Percentiles rank a stretch among this genome's conserved stretches.
Conservation (phyloP, 2,329 filamentous ascomycete genomes). For the Trichoderma pleuroti region DNA sequence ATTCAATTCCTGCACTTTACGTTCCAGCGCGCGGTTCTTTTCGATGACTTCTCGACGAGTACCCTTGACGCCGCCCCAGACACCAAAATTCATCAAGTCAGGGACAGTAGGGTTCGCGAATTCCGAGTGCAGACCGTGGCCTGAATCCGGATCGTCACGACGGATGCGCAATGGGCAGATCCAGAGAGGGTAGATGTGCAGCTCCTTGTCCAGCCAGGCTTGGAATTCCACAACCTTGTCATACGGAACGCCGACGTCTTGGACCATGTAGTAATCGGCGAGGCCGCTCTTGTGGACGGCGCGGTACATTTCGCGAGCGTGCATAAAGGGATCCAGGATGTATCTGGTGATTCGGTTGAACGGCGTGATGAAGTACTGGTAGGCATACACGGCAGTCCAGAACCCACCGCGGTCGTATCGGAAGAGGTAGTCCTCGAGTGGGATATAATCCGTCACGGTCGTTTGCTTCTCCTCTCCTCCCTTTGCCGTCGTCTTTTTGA, state of each 20-base stretch:
- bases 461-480: neutral
- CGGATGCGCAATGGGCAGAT: slow-evolving; percentile 50
- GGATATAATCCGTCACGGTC: slow-evolving; percentile 51
- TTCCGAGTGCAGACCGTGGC: slow-evolving; percentile 46
- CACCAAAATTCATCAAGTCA: slow-evolving; percentile 57
- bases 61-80: slow-evolving; percentile 53
- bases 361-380: slow-evolving; percentile 60
- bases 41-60: slow-evolving; percentile 45
- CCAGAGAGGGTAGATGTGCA: slow-evolving; percentile 54
- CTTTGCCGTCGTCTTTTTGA: slow-evolving; percentile 23
- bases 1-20: slow-evolving; percentile 53
- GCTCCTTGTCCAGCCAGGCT: slow-evolving; percentile 44
- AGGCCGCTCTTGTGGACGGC: slow-evolving; percentile 61
- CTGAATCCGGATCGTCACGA: slow-evolving; percentile 39
- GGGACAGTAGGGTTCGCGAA: slow-evolving; percentile 39
- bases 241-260: slow-evolving; percentile 57
- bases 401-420: slow-evolving; percentile 68
- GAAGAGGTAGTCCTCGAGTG: slow-evolving; percentile 65
- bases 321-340: slow-evolving; percentile 59
- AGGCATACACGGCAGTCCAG: slow-evolving; percentile 62
- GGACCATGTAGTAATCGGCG: slow-evolving; percentile 58
- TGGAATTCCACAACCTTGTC: slow-evolving; percentile 42
- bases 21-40: slow-evolving; percentile 59
- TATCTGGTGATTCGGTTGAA: slow-evolving; percentile 62
- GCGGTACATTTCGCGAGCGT: slow-evolving; percentile 62